Base-by-base conservation (phyloP, 1,284 basidiomycete species). In the Ustilago hordei region DNA sequence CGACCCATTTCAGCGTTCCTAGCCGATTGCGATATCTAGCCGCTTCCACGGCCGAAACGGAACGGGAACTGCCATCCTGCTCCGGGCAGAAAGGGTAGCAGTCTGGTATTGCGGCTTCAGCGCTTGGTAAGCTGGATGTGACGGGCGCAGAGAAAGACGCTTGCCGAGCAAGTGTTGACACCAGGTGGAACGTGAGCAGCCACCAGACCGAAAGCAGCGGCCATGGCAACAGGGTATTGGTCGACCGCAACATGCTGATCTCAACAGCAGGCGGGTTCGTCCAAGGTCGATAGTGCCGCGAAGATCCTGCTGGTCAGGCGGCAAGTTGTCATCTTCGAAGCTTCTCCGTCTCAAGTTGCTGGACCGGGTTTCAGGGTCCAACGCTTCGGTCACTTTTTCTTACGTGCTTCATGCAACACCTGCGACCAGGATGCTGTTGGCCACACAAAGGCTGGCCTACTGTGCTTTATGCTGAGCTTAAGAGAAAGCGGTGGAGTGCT, bases 61-160 rank as follows among this genome's bases (percentile, higher is more conserved):
- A 39, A 4, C 17, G 12, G 0, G 19, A 4, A 38, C 15, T 23
- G 8, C 43, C 60, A 4, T 35, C 17, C 2, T 23, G 9, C 3
- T 39, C 17, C n/a, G n/a, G 9, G 58, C 69, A 76, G 58, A 76
- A 76, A 1, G 74, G 74, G 32, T 76, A 70, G 60, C 73, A 76
- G 36, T 23, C 23, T 19, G 64, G 57, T 1, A 6, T 34, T 19
- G 35, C 8, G 7, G 15, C 23, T 0, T n/a, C 13, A 11, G 35
- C 15, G 4, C 17, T 32, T 9, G 28, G 12, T 5, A 15, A 4
- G 39, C 17, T 19, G 34, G 54, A 19, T 3, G 32, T 32, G 54
- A 36, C 36, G n/a, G 23, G 8, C 15, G 48, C 19, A n/a, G 63
- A 34, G 55, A 71, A 65, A 15, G 69, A 36, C 12, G 55, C 50